Base-by-base conservation (phyloP, 192 early-diverging fungal genomes). In the Linnemannia zychae region DNA sequence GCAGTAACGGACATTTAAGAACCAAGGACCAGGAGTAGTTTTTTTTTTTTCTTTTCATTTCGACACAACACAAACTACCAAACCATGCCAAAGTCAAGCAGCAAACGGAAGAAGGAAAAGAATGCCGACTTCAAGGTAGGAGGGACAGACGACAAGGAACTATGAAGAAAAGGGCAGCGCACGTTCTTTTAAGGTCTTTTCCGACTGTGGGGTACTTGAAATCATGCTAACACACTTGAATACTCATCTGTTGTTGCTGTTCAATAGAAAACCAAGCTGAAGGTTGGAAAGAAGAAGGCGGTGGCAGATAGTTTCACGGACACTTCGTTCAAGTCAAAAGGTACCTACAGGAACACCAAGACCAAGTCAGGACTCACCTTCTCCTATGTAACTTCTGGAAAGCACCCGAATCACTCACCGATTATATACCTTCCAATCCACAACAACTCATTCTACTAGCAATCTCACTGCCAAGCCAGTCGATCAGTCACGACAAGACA, bases 241-340 rank as follows among this genome's bases (percentile, higher is more conserved):
- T 28, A 34, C 40, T 52, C 28, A 50, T 12, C 69, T 37, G 9
- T 9, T 38, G 44, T 3, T 66, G 13, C 48, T 17, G 31, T 20
- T 34, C 7, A 17, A 50, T 86, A 95, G 92, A 98, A 98, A 94
- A 91, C 94, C 76, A 96, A 96, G 87, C 92, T 98, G 18, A 98
- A 98, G 88, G 93, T 98, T 50, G 97, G 97, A 67, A 96, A 97
- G 88, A 94, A 95, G 84, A 95, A 96, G 88, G 91, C 91, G 22
- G 87, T 93, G 18, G 82, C 97, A 20, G 87, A 88, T 33, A 98
- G 92, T 84, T 91, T 93, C 52, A 97, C 96, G 15, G 94, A 97
- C 63, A 95, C 93, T 28, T 95, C 95, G 24, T 97, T 98, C 86
- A 94, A 93, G 46, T 92, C 96, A 1, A 92, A 91, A 87, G 87